Base-by-base conservation (phyloP, 2,329 filamentous ascomycete species). In the Proliferodiscus dingleyae region DNA sequence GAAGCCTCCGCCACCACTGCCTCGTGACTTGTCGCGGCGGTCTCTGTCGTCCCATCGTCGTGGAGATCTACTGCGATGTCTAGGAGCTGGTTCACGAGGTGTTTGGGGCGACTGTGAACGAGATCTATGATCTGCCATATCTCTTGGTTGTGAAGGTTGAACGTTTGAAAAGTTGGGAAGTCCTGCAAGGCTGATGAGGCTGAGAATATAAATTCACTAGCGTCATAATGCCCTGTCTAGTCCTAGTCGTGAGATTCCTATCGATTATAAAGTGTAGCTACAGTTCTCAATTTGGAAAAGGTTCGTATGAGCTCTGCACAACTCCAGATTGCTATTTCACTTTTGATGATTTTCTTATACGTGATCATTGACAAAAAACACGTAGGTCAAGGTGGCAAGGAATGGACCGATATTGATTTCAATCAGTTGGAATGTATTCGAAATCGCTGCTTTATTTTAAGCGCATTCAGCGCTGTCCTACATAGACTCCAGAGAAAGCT, bases 1-100 rank as follows among this genome's bases (percentile, higher is more conserved):
- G 55, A 82, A 78, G 8, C 77, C 76, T 4, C 74, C 72, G 46
- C 66, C 68, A 53, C 61, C 49, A 15, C 64, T 41, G 16, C 48
- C 50, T 49, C 57, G 50, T 32, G 54, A 56, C 39, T 49, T 53
- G 36, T 56, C 54, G 30, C 49, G 50, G 15, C 53, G 55, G 15
- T 58, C 48, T 38, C 46, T 45, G 28, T 54, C 47, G 45, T 74
- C 69, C 37, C 70, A 68, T 23, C 68, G 63, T 53, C 52, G 43
- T 43, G 54, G 55, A 5, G 70, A 73, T 42, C 68, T 65, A 54
- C 67, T 73, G 57, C 68, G 60, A 50, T 64, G 61, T 57, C 67
- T 65, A 37, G 50, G 49, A 23, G 50, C 42, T 11, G 37, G 34
- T 5, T 55, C 50, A 13, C 52, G 50, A 4, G 37, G 54, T 30